Evolutionary conservation across 2,329 filamentous ascomycete genomes (phyloP), one percentile per base, ranked within the genome.

Genomic region (Cercospora citrullina): DNA sequence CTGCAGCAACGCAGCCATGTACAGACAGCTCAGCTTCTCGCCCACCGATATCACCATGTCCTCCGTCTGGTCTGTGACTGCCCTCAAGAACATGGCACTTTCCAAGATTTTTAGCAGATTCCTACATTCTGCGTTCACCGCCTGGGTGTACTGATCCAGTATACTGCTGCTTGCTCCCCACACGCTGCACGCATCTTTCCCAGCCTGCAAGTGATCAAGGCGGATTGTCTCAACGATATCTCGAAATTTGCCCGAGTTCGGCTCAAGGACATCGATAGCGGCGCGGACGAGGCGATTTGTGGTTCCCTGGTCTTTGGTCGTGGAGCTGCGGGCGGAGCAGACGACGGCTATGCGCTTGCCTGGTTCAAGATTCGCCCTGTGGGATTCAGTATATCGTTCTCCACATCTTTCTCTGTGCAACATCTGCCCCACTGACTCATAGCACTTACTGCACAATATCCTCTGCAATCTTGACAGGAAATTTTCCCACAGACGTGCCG

Each of bases 401-500:
- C 16, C 18, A 9, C 6, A 16, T n/a, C 14, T 9, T 23, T 18
- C 42, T 48, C 42, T 10, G 18, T 48, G 42, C 42, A 48, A 23
- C 42, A 10, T 53, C 12, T 16, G 23, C 5, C 28, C 9, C 55
- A 33, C 18, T 59, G 55, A 59, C 26, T 59, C 28, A 60, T 53
- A 23, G 28, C 39, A 75, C 79, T 76, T 75, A 83, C 82, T 81
- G 77, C 71, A 94, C 87, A 77, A 94, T 92, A 75, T 91, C 80
- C 71, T 78, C 75, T 68, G 81, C 83, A 76, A 85, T 85, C 71
- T 82, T 81, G 72, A 82, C 86, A 63, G 94, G 90, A 76, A 96
- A 97, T 82, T 98, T 98, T 75, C 94, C 95, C 62, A 98, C 91
- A 77, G 92, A 96, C 63, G 94, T 99, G 62, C 94, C 94, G 70